Conservation (phyloP, 805 yeast species). For the Starmerella powellii region DNA sequence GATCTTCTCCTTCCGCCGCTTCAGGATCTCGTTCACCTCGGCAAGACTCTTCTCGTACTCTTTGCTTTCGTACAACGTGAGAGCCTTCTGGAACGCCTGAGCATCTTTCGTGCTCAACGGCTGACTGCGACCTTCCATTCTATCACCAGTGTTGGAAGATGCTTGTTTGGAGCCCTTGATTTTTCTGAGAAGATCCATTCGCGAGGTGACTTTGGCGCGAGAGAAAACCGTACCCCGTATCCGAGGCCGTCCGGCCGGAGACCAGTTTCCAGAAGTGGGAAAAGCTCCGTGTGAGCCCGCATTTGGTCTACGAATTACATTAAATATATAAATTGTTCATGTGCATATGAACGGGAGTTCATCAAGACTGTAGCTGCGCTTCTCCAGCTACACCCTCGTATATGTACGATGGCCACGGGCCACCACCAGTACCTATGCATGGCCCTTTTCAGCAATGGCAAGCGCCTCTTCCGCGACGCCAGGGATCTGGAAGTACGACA, state of each 20-base stretch:
- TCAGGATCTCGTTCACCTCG: slow-evolving; percentile 58
- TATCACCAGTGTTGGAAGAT: not conserved
- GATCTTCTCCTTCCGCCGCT: slow-evolving; percentile 45
- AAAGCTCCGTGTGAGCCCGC: no score
- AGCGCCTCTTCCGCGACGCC: slow-evolving; percentile 69
- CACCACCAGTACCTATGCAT: no score
- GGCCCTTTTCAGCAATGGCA: slow-evolving; percentile 57
- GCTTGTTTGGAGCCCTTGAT: not conserved
- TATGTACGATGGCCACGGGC: no score
- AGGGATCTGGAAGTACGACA: slow-evolving; percentile 66
- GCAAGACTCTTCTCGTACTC: slow-evolving; percentile 80
- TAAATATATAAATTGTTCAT: no score
- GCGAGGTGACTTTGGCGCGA: not conserved
- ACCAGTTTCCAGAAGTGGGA: no score
- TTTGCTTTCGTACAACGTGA: slow-evolving; percentile 69
- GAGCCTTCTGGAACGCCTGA: slow-evolving; percentile 63
- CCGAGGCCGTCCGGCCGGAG: no score
- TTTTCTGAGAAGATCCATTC: not conserved
- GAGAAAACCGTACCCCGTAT: no score
- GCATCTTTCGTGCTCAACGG: slow-evolving; percentile 46
- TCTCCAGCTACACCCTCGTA: no score
- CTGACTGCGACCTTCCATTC: slow-evolving; percentile 17
- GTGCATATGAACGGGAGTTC: no score
- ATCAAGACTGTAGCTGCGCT: no score
- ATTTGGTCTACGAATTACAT: no score